Base-by-base conservation (phyloP, 306 rosid species). In the Canavalia ensiformis region DNA sequence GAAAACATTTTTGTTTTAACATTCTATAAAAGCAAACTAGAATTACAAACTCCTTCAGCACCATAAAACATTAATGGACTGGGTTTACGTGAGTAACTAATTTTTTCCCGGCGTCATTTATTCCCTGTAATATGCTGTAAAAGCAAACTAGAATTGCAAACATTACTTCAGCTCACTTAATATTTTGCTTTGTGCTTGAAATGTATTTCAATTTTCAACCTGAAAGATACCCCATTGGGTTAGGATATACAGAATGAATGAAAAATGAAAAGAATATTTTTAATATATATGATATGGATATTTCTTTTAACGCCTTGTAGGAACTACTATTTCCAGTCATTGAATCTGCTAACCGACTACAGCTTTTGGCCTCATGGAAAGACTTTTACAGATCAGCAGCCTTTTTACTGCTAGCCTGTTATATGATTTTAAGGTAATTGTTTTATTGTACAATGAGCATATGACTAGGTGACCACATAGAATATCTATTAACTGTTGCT, bases 251-350 rank as follows among this genome's bases (percentile, higher is more conserved):
- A 50, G 60, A 74, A 34, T 29, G 51, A 54, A 66, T 69, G 59
- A 10, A 68, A 70, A 72, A 50, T 39, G 55, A 67, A 76, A 49
- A 52, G 35, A 72, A 30, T 68, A 41, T 66, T 82, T 87, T 76
- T 67, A n/a, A 42, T 51, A 7, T 64, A 35, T 74, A 56, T 76
- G 58, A 45, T 66, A 52, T 73, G 35, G 51, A 33, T 87, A n/a
- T 77, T 51, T 60, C 29, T 69, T 76, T 85, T 78, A 76, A 74
- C 78, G 86, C 9, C 58, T 84, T 89, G 90, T 81, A 93, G 99
- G 99, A 91, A 86, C 87, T 95, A 76, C 88, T 91, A 66, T 90
- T 80, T 84, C 98, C 99, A 0, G 77, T 86, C 83, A 77, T 91
- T 60, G 89, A 79, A 78, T 42, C 88, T 81, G 89, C 76, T 79